Percentiles rank a stretch among this genome's conserved stretches.
These are phyloP conservation scores for Ettlia oleoabundans DNA, from an alignment of 139 green algal genomes.

Conservation along the genomic window DNA sequence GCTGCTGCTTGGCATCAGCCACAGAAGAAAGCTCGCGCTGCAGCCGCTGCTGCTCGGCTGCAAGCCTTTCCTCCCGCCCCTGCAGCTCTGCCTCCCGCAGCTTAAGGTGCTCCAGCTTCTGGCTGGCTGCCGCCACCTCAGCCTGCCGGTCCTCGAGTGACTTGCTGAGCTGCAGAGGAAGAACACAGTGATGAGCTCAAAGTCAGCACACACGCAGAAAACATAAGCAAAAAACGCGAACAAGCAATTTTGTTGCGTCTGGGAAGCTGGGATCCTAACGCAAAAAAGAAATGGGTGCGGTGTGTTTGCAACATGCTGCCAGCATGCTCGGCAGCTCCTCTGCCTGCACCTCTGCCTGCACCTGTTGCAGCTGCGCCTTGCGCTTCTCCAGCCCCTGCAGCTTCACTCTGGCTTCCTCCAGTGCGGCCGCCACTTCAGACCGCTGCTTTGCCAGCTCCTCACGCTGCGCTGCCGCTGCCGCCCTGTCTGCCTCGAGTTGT, in stretches of 20 bases:
- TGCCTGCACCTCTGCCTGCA: background rate
- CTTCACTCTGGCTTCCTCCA: background rate
- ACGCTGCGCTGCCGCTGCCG: background rate
- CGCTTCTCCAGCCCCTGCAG: constrained; percentile 11
- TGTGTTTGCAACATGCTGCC: no score
- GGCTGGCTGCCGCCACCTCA: background rate
- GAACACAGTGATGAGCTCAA: no score
- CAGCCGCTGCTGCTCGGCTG: constrained; percentile 25
- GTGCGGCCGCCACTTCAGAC: constrained; percentile 6
- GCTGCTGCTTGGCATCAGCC: background rate
- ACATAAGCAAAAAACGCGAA: no score
- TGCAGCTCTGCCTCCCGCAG: background rate
- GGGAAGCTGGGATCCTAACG: no score
- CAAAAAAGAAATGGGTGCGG: no score
- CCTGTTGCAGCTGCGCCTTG: constrained; percentile 24
- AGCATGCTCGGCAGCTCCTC: background rate
- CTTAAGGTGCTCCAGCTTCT: constrained; percentile 8
- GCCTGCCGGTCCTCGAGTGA: constrained; percentile 6
- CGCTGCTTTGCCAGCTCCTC: constrained; percentile 15
- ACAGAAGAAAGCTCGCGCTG: background rate
- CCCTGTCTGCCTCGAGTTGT: background rate
- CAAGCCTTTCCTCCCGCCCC: constrained; percentile 21
- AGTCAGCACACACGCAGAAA: no score
- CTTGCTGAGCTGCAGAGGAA: no score
- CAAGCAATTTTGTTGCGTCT: no score